These are phyloP conservation scores for Rhizopogon vinicolor DNA, from an alignment of 768 basidiomycete species.

Conservation along the genomic window DNA sequence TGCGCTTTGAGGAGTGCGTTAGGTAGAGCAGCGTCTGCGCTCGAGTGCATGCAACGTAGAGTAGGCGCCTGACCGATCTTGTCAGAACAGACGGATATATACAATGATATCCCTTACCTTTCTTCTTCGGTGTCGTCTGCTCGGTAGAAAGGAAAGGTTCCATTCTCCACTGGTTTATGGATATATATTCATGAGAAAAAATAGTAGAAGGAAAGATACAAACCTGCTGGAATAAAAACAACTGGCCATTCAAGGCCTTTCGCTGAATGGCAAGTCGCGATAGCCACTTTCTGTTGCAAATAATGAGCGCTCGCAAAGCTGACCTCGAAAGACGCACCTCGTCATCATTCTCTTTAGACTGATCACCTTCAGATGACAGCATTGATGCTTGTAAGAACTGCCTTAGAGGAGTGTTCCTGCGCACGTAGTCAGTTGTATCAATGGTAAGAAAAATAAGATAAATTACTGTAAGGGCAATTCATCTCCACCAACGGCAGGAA, in stretches of 20 bases:
- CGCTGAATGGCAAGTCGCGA: constrained; percentile 84
- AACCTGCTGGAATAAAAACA: constrained; percentile 74
- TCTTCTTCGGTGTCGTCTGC: constrained; percentile 79
- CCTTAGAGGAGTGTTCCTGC: constrained; percentile 55
- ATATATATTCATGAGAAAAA: not conserved
- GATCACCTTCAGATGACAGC: constrained; percentile 77
- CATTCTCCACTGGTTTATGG: constrained; percentile 51
- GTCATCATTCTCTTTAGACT: constrained; percentile 46
- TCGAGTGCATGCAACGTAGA: constrained; percentile 88
- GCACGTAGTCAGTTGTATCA: not conserved
- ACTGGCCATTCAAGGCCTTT: constrained; percentile 94
- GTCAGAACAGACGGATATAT: not conserved
- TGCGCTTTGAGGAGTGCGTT: constrained; percentile 43
- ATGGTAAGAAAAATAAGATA: not conserved
- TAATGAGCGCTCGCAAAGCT: not conserved
- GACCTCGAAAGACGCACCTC: constrained; percentile 29
- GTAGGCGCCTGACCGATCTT: constrained; percentile 51
- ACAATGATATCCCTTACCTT: constrained; percentile 37
- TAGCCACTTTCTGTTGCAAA: constrained; percentile 63
- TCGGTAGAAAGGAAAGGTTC: constrained; percentile 72
- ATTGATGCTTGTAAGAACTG: constrained; percentile 76
- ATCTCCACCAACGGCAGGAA: not conserved
- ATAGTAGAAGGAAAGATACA: constrained; percentile 5
- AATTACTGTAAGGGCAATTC: not conserved
- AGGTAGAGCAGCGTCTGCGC: constrained; percentile 71